Percentiles rank a stretch among this genome's conserved stretches.
These are phyloP conservation scores for Colletotrichum sp. DNA, from an alignment of 2,329 filamentous ascomycete species.

Conservation along the genomic window DNA sequence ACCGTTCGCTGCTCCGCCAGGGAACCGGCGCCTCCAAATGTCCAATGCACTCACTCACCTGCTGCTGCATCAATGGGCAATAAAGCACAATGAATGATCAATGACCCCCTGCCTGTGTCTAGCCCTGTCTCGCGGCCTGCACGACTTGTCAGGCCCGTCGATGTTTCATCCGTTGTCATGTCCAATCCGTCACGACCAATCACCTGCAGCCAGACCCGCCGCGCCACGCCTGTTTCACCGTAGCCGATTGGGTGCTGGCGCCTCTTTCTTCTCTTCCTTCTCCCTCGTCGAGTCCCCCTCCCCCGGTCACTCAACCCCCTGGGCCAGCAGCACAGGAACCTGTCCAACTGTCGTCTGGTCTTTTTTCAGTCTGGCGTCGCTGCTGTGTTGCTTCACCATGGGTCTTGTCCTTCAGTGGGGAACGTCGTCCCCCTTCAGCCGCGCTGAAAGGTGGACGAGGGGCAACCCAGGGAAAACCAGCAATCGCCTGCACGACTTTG, in stretches of 20 bases:
- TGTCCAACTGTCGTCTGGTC: neutral
- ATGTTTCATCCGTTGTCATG: slow-evolving; percentile 16
- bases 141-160: slow-evolving; percentile 12
- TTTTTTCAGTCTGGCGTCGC: neutral
- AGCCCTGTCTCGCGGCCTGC: slow-evolving; percentile 2
- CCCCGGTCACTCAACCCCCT: neutral
- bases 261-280: neutral
- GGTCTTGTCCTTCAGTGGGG: neutral
- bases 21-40: neutral
- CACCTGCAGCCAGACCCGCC: neutral
- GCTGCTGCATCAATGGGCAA: neutral
- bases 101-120: neutral
- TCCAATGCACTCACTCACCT: neutral
- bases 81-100: neutral
- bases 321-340: neutral
- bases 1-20: neutral
- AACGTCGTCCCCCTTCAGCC: neutral
- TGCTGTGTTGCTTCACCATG: neutral
- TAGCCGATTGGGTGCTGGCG: slow-evolving; percentile 3
- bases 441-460: neutral
- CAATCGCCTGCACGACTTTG: neutral
- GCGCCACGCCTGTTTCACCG: slow-evolving; percentile 8
- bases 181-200: neutral
- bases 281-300: neutral
- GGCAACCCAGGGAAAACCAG: neutral